These are phyloP conservation scores for Fusarium denticulatum DNA, from an alignment of 2,329 filamentous ascomycete genomes.

Conservation along the genomic window DNA sequence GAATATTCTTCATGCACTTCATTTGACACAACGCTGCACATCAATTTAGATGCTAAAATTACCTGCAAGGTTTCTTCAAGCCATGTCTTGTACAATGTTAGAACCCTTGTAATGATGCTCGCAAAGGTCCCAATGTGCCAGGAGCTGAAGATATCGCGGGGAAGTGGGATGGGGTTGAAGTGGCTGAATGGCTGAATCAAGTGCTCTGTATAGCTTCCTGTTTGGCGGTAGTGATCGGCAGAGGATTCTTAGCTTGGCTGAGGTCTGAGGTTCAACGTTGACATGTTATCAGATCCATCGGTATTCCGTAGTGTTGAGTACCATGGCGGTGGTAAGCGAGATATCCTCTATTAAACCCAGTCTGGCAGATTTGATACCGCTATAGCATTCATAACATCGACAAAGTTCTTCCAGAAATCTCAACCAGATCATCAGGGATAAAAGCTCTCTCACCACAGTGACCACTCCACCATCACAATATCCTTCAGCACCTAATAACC, in stretches of 20 bases:
- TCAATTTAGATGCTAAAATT: neutral
- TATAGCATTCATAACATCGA: neutral
- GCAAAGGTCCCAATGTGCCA: neutral
- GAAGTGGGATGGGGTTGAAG: neutral
- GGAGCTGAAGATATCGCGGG: neutral
- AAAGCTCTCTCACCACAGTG: neutral
- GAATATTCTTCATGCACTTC: neutral
- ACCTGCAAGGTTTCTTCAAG: neutral
- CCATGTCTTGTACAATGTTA: neutral
- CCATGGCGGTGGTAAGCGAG: neutral
- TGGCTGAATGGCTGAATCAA: slow-evolving; percentile 2
- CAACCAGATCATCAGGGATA: neutral
- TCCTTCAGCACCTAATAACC: neutral
- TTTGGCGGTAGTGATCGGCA: neutral
- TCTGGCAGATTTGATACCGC: neutral
- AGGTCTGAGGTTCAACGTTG: neutral
- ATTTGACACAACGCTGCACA: neutral
- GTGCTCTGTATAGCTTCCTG: neutral
- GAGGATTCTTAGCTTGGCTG: neutral
- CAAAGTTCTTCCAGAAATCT: neutral
- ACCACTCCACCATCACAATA: neutral
- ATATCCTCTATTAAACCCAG: neutral
- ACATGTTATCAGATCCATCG: neutral
- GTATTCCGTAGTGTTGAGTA: neutral
- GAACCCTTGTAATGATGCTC: neutral